Conservation (phyloP, 2,329 filamentous ascomycete genomes). For the Colletotrichum theobromicola region DNA sequence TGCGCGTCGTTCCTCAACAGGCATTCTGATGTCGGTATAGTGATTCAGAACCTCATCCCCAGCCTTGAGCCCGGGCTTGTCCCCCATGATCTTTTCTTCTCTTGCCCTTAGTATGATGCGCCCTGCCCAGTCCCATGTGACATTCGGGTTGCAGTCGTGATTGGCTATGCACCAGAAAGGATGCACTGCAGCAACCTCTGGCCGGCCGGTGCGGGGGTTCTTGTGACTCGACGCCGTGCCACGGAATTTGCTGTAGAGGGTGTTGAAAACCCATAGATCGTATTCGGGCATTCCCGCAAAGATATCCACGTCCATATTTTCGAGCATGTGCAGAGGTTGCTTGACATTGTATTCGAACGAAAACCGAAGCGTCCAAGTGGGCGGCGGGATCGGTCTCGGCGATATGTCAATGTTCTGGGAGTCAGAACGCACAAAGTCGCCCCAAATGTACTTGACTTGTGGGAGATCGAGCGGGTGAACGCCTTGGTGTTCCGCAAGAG, state of each 20-base stretch:
- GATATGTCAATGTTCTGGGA: slow-evolving; percentile 60
- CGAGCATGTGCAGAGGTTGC: slow-evolving; percentile 76
- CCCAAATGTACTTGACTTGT: slow-evolving; percentile 73
- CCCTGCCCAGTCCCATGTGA: slow-evolving; percentile 91
- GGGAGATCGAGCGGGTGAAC: slow-evolving; percentile 67
- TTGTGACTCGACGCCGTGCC: slow-evolving; percentile 90
- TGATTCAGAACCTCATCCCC: slow-evolving; percentile 92
- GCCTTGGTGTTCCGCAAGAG: slow-evolving; percentile 66
- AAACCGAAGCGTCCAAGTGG: slow-evolving; percentile 75
- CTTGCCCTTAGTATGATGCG: slow-evolving; percentile 74
- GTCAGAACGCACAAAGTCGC: slow-evolving; percentile 63
- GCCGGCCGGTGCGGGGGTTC: slow-evolving; percentile 76
- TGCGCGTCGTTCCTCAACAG: slow-evolving; percentile 81
- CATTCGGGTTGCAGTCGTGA: slow-evolving; percentile 94
- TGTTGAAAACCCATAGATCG: slow-evolving; percentile 88
- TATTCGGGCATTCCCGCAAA: slow-evolving; percentile 64
- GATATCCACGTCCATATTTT: slow-evolving; percentile 85
- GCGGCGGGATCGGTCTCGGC: slow-evolving; percentile 60
- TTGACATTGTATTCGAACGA: slow-evolving; percentile 79
- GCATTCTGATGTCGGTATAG: slow-evolving; percentile 86
- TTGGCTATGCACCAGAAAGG: slow-evolving; percentile 97
- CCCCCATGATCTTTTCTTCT: slow-evolving; percentile 59
- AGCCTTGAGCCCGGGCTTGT: slow-evolving; percentile 65
- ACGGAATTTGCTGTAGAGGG: slow-evolving; percentile 89
- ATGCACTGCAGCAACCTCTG: slow-evolving; percentile 92